Evolutionary conservation across 1,284 basidiomycete genomes (phyloP), one percentile per base, ranked within the genome.

Genomic region (Ceratobasidium sp.): DNA sequence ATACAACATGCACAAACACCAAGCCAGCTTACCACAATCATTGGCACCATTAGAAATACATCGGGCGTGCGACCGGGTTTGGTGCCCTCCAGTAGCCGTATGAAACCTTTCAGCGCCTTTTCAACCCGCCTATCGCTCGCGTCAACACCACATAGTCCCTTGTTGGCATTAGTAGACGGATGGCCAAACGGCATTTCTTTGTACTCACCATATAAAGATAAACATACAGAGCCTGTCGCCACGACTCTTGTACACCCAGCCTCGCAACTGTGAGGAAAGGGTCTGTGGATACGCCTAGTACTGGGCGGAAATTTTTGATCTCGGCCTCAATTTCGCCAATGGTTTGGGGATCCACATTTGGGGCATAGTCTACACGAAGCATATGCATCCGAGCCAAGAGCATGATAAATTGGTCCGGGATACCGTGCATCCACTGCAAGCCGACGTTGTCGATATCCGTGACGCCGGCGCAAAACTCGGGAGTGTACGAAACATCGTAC

Each of bases 61-160:
- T 58, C 73, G 23, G 73, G 73, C 20, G 73, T 77, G 18, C 73
- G 73, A n/a, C 64, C 64, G 33, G 73, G 64, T 39, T 77, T 77
- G 1, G 73, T 77, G 3, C 73, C 46, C n/a, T 77, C 73, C 18
- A 77, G 15, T 7, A 77, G 33, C 10, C 63, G 26, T 4, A 67
- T 77, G 33, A 77, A 77, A n/a, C 53, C 40, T 42, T 60, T 77
- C 46, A 20, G 12, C 6, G 51, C 51, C 33, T 68, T 77, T 44
- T 67, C 49, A 9, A 77, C 73, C 20, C 73, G 28, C 18, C 20
- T 33, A 23, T 77, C 73, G 10, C 39, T 58, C 5, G 63, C 53
- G 28, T 58, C 53, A 9, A 39, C 73, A 33, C 73, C 73, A n/a
- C 73, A 67, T 13, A 77, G 44, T 2, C 73, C 51, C 73, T 68